A percentile compares a stretch with the other conserved stretches of the same genome.
phyloP scores from a whole-genome alignment of 768 basidiomycete genomes.

The Solioccasus polychromus region DNA sequence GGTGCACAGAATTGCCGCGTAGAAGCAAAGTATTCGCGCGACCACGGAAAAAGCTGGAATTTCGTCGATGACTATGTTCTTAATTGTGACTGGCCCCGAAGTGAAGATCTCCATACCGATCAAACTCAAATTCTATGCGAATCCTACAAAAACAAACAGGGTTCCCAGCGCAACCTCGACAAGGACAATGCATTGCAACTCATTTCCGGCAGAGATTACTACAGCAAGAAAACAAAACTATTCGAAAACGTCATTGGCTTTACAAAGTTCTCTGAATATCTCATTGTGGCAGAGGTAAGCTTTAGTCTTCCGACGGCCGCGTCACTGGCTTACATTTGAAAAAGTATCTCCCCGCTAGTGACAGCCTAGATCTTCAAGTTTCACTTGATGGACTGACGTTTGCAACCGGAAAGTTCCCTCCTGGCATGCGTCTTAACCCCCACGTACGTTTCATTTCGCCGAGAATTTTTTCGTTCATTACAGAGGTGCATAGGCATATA shows the following conservation, averaged over 20 bases:
- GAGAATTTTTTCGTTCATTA: neutral
- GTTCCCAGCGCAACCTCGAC: conserved; percentile 61
- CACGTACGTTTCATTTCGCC: conserved; percentile 54
- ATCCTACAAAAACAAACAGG: conserved; percentile 77
- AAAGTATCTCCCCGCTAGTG: conserved; percentile 52
- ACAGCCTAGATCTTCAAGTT: conserved; percentile 80
- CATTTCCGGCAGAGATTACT: conserved; percentile 75
- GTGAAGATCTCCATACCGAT: conserved; percentile 75
- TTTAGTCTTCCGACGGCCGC: neutral
- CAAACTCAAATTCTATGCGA: conserved; percentile 91
- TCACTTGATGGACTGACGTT: conserved; percentile 89
- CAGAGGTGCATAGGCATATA: conserved; percentile 66
- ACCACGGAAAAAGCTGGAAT: conserved; percentile 79
- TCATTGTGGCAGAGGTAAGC: conserved; percentile 90
- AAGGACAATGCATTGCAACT: conserved; percentile 70
- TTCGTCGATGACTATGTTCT: conserved; percentile 81
- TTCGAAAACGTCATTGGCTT: conserved; percentile 92
- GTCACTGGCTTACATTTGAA: conserved; percentile 22
- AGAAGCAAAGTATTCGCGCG: conserved; percentile 66
- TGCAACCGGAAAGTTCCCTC: conserved; percentile 86
- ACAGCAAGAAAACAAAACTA: conserved; percentile 62
- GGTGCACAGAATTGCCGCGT: conserved; percentile 60
- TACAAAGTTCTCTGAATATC: conserved; percentile 94
- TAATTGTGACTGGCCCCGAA: conserved; percentile 91
- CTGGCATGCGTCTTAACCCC: conserved; percentile 84